Conservation (phyloP, 257 asterid species). For the Solanum pimpinellifolium region DNA sequence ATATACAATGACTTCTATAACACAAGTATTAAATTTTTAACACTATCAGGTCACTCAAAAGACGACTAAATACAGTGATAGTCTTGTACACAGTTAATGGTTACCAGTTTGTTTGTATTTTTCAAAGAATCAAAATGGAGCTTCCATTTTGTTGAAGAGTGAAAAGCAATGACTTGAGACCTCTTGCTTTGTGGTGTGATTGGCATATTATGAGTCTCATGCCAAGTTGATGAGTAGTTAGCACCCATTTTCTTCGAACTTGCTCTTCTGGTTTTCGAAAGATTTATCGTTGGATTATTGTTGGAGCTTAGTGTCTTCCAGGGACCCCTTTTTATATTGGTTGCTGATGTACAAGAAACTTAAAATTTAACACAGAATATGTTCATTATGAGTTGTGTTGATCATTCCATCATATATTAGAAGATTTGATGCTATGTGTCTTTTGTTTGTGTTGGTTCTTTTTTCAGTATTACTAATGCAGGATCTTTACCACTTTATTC, state of each 20-base stretch:
- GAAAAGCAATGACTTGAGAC: conserved; percentile 36
- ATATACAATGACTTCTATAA: neutral
- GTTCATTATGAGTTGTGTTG: conserved; percentile 5
- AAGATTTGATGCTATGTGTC: neutral
- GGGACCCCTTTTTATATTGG: conserved; percentile 12
- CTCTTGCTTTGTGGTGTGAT: conserved; percentile 6
- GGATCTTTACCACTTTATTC: neutral
- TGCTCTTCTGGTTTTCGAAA: neutral
- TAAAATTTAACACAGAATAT: conserved; percentile 9
- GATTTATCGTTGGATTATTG: neutral
- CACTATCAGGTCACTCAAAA: neutral
- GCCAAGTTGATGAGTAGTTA: conserved; percentile 6
- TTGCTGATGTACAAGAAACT: neutral
- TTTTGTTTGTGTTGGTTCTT: neutral
- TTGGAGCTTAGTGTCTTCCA: neutral
- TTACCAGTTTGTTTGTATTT: conserved; percentile 50
- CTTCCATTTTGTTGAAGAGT: conserved; percentile 47
- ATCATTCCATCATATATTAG: neutral
- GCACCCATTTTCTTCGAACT: conserved; percentile 23
- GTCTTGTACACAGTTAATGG: neutral
- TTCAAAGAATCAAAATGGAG: conserved; percentile 42
- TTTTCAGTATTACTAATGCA: neutral
- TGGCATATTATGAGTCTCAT: conserved; percentile 4
- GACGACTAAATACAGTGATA: neutral
- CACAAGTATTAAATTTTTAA: neutral